Percentiles rank a stretch among this genome's conserved stretches.
phyloP scores from a whole-genome alignment of 208 protist species.

The Crithidia thermophila region DNA sequence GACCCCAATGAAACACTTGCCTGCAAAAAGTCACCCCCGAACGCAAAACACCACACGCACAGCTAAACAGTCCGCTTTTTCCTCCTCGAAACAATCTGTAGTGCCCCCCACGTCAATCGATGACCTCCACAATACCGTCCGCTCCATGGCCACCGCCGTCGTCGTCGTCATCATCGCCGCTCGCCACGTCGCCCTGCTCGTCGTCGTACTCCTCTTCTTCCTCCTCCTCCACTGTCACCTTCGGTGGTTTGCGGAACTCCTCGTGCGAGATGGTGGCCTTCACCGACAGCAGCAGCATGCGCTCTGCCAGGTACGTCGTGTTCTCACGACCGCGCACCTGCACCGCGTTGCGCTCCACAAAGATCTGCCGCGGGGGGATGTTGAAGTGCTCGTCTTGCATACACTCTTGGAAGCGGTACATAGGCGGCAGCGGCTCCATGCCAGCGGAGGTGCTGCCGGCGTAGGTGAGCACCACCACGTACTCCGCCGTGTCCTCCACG shows the following conservation, averaged over 20 bases:
- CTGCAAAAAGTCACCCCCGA: too few relatives aligned
- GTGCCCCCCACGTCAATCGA: background rate
- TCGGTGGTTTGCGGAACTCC: slow-evolving; percentile 4
- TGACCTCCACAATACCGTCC: slow-evolving; percentile 5
- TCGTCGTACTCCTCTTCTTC: background rate
- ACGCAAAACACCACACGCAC: too few relatives aligned
- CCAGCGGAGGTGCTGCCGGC: slow-evolving; percentile 39
- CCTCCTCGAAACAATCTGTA: background rate
- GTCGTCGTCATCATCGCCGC: background rate
- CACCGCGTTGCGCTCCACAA: slow-evolving; percentile 48
- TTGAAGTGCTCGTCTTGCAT: slow-evolving; percentile 73
- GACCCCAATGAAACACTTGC: too few relatives aligned
- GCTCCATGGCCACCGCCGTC: background rate
- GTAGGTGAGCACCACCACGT: slow-evolving; percentile 66
- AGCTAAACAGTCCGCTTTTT: background rate
- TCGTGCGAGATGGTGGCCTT: slow-evolving; percentile 29
- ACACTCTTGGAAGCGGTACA: slow-evolving; percentile 65
- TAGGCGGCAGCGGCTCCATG: slow-evolving; percentile 43
- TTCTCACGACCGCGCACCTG: slow-evolving; percentile 63
- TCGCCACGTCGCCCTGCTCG: slow-evolving; percentile 10
- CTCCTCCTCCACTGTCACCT: slow-evolving; percentile 5
- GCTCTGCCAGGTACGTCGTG: slow-evolving; percentile 71
- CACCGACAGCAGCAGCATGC: slow-evolving; percentile 78
- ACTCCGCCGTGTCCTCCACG: slow-evolving; percentile 40
- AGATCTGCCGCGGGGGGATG: slow-evolving; percentile 39